Evolutionary conservation across 2,329 filamentous ascomycete genomes (phyloP).

Genomic region (Bipolaris oryzae): DNA sequence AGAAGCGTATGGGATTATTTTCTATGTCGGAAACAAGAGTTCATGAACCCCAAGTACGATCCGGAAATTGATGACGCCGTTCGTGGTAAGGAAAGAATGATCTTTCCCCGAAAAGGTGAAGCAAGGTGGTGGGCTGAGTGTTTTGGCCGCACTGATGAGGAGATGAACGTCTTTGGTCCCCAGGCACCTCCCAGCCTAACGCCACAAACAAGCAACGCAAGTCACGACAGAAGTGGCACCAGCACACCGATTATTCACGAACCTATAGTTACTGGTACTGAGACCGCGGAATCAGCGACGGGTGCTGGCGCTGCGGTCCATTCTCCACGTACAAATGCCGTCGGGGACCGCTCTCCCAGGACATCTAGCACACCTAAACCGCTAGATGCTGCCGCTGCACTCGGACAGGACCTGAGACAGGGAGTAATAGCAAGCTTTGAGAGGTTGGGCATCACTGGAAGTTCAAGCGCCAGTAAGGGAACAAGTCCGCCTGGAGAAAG

Average conservation of each 20-base stretch:
- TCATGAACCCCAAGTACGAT: constrained; percentile 82
- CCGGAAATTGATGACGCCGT: constrained; percentile 75
- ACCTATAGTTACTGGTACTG: constrained; percentile 43
- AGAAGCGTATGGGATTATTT: constrained; percentile 97
- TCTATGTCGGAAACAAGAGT: constrained; percentile 77
- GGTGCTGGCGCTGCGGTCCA: constrained; percentile 38
- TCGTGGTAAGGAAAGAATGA: constrained; percentile 78
- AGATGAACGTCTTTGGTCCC: constrained; percentile 76
- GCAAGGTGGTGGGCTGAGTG: constrained; percentile 93
- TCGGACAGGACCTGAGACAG: constrained; percentile 39
- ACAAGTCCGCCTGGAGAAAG: constrained; percentile 26
- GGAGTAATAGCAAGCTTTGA: constrained; percentile 41
- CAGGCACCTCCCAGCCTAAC: constrained; percentile 34
- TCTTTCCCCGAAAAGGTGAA: constrained; percentile 78
- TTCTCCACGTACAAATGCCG: constrained; percentile 32
- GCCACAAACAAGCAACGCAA: constrained; percentile 35
- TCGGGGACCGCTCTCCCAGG: constrained; percentile 19
- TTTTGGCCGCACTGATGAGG: constrained; percentile 83
- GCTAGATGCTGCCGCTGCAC: constrained; percentile 34
- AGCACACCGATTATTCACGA: constrained; percentile 38
- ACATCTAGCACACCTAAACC: constrained; percentile 22
- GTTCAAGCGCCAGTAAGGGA: constrained; percentile 15
- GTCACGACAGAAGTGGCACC: constrained; percentile 34
- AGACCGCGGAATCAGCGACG: constrained; percentile 41
- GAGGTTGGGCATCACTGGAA: constrained; percentile 33